phyloP scores from a whole-genome alignment of 2,329 filamentous ascomycete genomes.

The Alternaria ventricosa region DNA sequence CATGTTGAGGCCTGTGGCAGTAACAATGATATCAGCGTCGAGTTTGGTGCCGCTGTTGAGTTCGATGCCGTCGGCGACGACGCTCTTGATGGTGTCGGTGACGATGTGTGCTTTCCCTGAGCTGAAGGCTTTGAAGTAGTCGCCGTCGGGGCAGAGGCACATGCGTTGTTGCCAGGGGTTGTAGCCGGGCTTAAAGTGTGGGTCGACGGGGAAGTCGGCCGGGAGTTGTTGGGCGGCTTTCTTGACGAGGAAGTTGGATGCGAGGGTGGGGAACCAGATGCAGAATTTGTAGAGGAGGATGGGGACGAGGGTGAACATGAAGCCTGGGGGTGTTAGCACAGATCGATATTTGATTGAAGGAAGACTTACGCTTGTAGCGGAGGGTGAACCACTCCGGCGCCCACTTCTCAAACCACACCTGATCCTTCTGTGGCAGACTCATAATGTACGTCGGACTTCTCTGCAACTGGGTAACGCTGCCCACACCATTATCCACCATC shows the following conservation, averaged over 20 bases:
- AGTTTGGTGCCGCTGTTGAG: slow-evolving; percentile 57
- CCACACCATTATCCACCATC: slow-evolving; percentile 67
- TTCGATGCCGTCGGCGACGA: slow-evolving; percentile 58
- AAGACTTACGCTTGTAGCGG: slow-evolving; percentile 54
- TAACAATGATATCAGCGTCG: slow-evolving; percentile 67
- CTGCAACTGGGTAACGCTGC: slow-evolving; percentile 78
- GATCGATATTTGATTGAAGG: too few species aligned
- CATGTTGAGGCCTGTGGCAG: slow-evolving; percentile 68
- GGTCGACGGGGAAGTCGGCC: slow-evolving; percentile 47
- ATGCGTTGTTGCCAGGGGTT: slow-evolving; percentile 73
- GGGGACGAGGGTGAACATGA: slow-evolving; percentile 59
- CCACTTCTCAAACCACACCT: slow-evolving; percentile 44
- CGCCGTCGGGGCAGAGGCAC: slow-evolving; percentile 69
- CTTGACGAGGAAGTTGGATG: slow-evolving; percentile 57
- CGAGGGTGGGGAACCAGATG: slow-evolving; percentile 58
- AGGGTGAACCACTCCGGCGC: slow-evolving; percentile 59
- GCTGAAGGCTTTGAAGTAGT: slow-evolving; percentile 63
- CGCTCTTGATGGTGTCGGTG: slow-evolving; percentile 61
- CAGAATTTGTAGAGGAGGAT: slow-evolving; percentile 60
- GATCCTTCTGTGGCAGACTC: slow-evolving; percentile 54
- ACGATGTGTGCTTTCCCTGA: slow-evolving; percentile 60
- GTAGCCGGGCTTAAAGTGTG: slow-evolving; percentile 57
- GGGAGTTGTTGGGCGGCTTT: slow-evolving; percentile 62
- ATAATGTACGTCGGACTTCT: slow-evolving; percentile 72
- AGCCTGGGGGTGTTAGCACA: slow-evolving; percentile 28